These are phyloP conservation scores for Fistulifera pelliculosa DNA, from an alignment of 108 stramenopile species.

Conservation along the genomic window DNA sequence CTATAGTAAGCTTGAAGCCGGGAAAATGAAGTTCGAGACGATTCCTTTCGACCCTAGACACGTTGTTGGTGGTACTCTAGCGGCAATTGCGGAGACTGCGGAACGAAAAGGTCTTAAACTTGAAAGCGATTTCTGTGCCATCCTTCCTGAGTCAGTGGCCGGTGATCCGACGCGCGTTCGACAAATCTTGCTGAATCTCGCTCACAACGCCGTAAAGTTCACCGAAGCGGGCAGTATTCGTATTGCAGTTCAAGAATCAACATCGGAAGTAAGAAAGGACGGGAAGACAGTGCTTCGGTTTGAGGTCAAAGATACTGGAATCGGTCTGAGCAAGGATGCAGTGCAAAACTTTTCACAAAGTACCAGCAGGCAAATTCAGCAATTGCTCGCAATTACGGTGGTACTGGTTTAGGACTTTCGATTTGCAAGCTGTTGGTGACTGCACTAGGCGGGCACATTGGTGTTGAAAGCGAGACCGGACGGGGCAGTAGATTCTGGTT, in stretches of 20 bases:
- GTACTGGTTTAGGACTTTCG: constrained; percentile 46
- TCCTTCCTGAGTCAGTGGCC: not conserved
- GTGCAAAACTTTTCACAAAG: constrained; percentile 30
- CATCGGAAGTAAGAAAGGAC: too few species aligned
- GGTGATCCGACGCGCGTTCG: constrained; percentile 51
- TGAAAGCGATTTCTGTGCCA: not conserved
- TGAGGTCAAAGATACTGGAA: constrained; percentile 42
- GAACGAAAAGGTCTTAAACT: too few species aligned
- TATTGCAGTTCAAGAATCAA: constrained; percentile 4
- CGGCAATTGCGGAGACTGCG: constrained; percentile 4
- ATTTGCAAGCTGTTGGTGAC: constrained; percentile 31
- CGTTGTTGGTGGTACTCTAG: constrained; percentile 30
- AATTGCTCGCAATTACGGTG: constrained; percentile 37
- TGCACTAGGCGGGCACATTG: constrained; percentile 39
- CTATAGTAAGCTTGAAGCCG: constrained; percentile 42
- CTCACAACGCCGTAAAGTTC: constrained; percentile 56
- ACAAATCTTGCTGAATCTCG: constrained; percentile 46
- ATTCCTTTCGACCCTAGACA: constrained; percentile 29
- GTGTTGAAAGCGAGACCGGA: constrained; percentile 24
- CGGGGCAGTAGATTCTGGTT: constrained; percentile 33
- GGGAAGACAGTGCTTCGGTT: constrained; percentile 17
- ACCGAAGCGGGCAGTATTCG: constrained; percentile 25
- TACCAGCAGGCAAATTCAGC: constrained; percentile 37
- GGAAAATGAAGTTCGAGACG: constrained; percentile 38
- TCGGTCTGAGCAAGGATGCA: constrained; percentile 27